Base-by-base conservation (phyloP, 495 filamentous ascomycete species). In the Massariosphaeria phaeospora region DNA sequence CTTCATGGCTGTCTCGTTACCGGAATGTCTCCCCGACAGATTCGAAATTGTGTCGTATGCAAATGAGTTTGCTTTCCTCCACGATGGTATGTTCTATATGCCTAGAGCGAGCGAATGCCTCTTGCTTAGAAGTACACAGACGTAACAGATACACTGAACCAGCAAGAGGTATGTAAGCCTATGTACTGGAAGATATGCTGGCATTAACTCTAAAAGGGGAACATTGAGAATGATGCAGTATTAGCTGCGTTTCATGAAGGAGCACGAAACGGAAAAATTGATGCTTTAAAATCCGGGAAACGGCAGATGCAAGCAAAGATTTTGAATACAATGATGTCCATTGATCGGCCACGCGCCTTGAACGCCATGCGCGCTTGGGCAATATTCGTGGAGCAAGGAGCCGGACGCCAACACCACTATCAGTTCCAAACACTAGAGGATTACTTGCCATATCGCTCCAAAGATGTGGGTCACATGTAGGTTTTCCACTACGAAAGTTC, bases 21-120 rank as follows among this genome's bases (percentile, higher is more conserved):
- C 73, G 1, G 74, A 76, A 44, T 72, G 68, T 40, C 38, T 70
- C 6, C 73, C 72, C 4, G 74, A 75, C 7, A 48, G 73, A 25
- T 60, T 76, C 2, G 71, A 74, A 59, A 55, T 72, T 9, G 50
- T 73, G 23, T 64, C 66, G 5, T 76, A 76, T 53, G 66, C 68
- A 8, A 71, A 69, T 43, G 74, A 76, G 43, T 71, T 71, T 50
- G 71, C 65, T 8, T 74, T 72, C 43, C 52, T 75, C 3, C 62
- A 75, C 52, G 73, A 76, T 56, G 73, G 69, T 73, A 63, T 24
- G 49, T 52, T n/a, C 35, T 20, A 21, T 10, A 49, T 6, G 3
- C 26, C 13, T 33, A 7, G n/a, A n/a, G n/a, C n/a, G n/a, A n/a
- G n/a, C n/a, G n/a, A n/a, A n/a, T n/a, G n/a, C n/a, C n/a, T n/a